These are phyloP conservation scores for Mortierella sp. DNA, from an alignment of 371 early-diverging fungal species.

Conservation along the genomic window DNA sequence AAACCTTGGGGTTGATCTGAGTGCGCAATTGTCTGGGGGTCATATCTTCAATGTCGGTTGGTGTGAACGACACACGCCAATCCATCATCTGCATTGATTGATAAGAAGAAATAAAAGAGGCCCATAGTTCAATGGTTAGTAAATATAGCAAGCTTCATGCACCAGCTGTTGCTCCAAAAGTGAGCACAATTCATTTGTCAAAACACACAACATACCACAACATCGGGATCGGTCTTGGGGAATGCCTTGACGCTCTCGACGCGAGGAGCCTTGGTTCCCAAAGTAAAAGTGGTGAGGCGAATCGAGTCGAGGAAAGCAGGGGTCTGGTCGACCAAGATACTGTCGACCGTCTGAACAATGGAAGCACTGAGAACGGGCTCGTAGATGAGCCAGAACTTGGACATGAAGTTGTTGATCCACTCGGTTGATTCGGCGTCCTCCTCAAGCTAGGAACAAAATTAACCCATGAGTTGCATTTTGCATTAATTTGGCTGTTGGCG, in stretches of 20 bases:
- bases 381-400: constrained; percentile 93
- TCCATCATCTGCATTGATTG: constrained; percentile 82
- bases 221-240: constrained; percentile 82
- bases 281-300: constrained; percentile 92
- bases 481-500: neutral
- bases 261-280: constrained; percentile 96
- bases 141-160: constrained; percentile 13
- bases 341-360: constrained; percentile 81
- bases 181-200: neutral
- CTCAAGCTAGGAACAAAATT: constrained; percentile 52
- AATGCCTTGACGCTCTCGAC: constrained; percentile 89
- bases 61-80: constrained; percentile 91
- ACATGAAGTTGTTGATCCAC: constrained; percentile 97
- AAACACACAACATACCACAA: constrained; percentile 70
- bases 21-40: constrained; percentile 69
- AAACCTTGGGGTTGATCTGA: constrained; percentile 93
- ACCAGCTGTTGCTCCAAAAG: neutral
- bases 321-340: constrained; percentile 80
- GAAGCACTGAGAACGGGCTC: constrained; percentile 92
- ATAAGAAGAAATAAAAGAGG: neutral
- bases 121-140: constrained; percentile 8
- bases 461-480: constrained; percentile 2
- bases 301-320: constrained; percentile 94
- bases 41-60: constrained; percentile 81
- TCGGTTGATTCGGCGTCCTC: constrained; percentile 87